These are phyloP conservation scores for Microdochium nivale DNA, from an alignment of 2,329 filamentous ascomycete species.

Conservation along the genomic window DNA sequence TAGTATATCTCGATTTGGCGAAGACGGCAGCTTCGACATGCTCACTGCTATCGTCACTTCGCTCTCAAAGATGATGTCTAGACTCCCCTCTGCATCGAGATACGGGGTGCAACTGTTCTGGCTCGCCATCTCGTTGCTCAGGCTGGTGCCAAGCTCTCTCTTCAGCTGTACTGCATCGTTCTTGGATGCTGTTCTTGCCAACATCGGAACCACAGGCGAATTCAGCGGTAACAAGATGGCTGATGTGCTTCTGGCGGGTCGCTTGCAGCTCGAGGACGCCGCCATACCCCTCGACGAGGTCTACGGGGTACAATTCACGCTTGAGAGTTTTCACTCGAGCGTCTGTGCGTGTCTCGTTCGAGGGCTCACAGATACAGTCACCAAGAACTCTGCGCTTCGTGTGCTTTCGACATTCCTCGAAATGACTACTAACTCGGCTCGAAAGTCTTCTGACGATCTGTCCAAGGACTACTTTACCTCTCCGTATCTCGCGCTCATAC, in stretches of 20 bases:
- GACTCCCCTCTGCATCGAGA: slow-evolving; percentile 56
- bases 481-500: slow-evolving; percentile 52
- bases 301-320: slow-evolving; percentile 56
- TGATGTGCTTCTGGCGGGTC: slow-evolving; percentile 50
- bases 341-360: slow-evolving; percentile 56
- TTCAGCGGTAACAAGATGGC: slow-evolving; percentile 52
- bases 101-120: slow-evolving; percentile 64
- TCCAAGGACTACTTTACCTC: slow-evolving; percentile 28
- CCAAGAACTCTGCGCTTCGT: slow-evolving; percentile 47
- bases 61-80: slow-evolving; percentile 63
- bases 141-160: slow-evolving; percentile 51
- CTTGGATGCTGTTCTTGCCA: slow-evolving; percentile 54
- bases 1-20: slow-evolving; percentile 55
- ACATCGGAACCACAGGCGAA: slow-evolving; percentile 53
- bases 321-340: slow-evolving; percentile 59
- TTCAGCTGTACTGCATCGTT: slow-evolving; percentile 61
- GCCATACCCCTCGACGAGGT: slow-evolving; percentile 53
- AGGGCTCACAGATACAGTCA: slow-evolving; percentile 54
- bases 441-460: slow-evolving; percentile 21
- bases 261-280: slow-evolving; percentile 51
- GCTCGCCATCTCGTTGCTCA: slow-evolving; percentile 58
- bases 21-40: slow-evolving; percentile 59
- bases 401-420: slow-evolving; percentile 55
- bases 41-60: slow-evolving; percentile 59
- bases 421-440: slow-evolving; percentile 30